Base-by-base conservation (phyloP, 495 filamentous ascomycete species). In the Neurospora sp. region DNA sequence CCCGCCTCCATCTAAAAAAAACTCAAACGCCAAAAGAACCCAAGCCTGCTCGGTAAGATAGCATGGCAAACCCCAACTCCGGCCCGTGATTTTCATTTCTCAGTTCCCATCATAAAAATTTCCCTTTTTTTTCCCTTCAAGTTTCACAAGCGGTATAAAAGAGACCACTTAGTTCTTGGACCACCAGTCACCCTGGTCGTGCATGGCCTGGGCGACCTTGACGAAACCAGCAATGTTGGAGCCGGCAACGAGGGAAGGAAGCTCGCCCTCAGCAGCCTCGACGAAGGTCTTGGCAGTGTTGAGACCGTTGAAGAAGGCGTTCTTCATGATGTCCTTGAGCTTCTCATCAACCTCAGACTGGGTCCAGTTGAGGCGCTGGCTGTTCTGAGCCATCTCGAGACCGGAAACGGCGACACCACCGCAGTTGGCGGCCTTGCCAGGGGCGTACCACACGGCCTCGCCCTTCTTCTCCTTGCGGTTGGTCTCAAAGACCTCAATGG, bases 321-420 rank as follows among this genome's bases (percentile, higher is more conserved):
- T 86, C 85, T 94, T 90, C 96, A 99, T 99, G 84, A 98, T 99
- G 75, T 83, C 85, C 87, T 95, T 96, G 76, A 99, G 91, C 81
- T 93, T 93, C 80, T 88, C 87, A 84, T 99, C 96, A 74, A 99
- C 96, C 86, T 96, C 91, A 86, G 98, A 92, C 35, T 85, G 73
- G 66, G 93, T 92, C 96, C 96, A 99, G 77, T 82, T 87, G 73
- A 97, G 85, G 41, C 95, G 91, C 80, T 90, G 81, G 73, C 91
- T 93, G 88, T 99, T 99, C 90, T 99, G 96, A 37, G 95, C 95
- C 96, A 99, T 99, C 88, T 99, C 96, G 49, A 99, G 91, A 77
- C 96, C 96, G 31, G 94, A 97, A 20, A 99, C 96, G 49, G 96
- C 96, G 72, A 98, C 96, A 87, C 96, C 96, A 83, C 96, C 96